Conservation (phyloP, 805 yeast species). For the Candida ficus region DNA sequence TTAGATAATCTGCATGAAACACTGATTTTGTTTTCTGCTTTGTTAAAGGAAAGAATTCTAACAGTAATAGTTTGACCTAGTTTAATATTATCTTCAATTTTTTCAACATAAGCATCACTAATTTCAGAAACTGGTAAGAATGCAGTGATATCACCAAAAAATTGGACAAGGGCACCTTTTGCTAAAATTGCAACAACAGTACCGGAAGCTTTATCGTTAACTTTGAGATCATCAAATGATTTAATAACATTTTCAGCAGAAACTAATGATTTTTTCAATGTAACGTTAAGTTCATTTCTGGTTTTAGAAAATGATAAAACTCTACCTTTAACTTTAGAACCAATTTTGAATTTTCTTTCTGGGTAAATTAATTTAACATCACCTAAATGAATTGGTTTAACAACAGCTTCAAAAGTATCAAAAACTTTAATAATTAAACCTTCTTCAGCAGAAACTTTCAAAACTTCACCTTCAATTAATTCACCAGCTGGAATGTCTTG, state of each 20-base stretch:
- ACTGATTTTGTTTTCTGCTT: constrained; percentile 46
- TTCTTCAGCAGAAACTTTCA: constrained; percentile 45
- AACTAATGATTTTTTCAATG: constrained; percentile 82
- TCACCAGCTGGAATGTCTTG: constrained; percentile 78
- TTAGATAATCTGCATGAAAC: constrained; percentile 73
- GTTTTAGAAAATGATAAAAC: constrained; percentile 45
- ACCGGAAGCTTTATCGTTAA: constrained; percentile 57
- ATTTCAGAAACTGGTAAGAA: constrained; percentile 85
- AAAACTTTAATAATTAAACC: constrained; percentile 69
- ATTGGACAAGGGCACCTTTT: constrained; percentile 77
- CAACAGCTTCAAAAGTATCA: constrained; percentile 67
- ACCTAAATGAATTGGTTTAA: constrained; percentile 70
- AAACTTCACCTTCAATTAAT: constrained; percentile 47
- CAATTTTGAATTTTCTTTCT: constrained; percentile 86
- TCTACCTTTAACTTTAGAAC: constrained; percentile 74
- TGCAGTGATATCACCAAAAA: constrained; percentile 74
- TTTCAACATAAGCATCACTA: constrained; percentile 77
- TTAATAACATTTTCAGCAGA: constrained; percentile 37
- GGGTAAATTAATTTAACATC: constrained; percentile 84
- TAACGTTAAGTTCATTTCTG: constrained; percentile 49
- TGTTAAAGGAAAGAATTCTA: constrained; percentile 54
- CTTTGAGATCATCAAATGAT: constrained; percentile 48
- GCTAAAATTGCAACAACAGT: constrained; percentile 67
- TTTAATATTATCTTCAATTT: constrained; percentile 72
- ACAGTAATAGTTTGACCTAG: constrained; percentile 82